These are phyloP conservation scores for Linum lewisii DNA, from an alignment of 345 rosid genomes.

Conservation along the genomic window DNA sequence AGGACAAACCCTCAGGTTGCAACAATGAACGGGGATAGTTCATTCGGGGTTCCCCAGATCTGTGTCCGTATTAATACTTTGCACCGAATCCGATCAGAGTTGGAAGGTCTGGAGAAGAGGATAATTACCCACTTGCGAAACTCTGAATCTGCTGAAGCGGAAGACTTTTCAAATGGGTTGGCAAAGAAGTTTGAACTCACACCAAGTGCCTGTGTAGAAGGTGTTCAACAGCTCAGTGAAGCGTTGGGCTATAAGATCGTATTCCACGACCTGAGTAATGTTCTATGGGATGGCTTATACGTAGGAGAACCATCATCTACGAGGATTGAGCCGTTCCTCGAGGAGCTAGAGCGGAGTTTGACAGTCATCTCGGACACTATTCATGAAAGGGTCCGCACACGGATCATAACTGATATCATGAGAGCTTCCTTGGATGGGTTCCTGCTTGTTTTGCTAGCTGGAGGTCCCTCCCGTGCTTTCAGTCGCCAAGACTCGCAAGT, in stretches of 20 bases:
- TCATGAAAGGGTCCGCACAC: conserved; percentile 73
- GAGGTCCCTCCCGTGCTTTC: conserved; percentile 88
- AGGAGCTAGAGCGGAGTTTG: conserved; percentile 64
- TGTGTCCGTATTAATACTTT: conserved; percentile 75
- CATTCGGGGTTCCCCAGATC: conserved; percentile 62
- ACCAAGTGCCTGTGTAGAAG: conserved; percentile 76
- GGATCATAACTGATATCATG: conserved; percentile 73
- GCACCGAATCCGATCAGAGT: conserved; percentile 64
- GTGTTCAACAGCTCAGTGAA: conserved; percentile 83
- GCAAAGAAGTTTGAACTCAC: conserved; percentile 79
- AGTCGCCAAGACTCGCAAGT: conserved; percentile 58
- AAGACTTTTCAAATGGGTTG: conserved; percentile 77
- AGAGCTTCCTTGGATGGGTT: conserved; percentile 88
- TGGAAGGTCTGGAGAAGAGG: conserved; percentile 73
- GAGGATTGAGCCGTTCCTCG: conserved; percentile 65
- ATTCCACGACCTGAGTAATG: conserved; percentile 73
- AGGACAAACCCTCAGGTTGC: conserved; percentile 62
- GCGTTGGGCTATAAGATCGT: conserved; percentile 68
- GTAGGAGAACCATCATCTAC: conserved; percentile 66
- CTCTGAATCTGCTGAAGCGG: conserved; percentile 77
- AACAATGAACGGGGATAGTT: conserved; percentile 46
- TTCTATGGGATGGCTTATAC: conserved; percentile 85
- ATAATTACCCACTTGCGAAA: conserved; percentile 84
- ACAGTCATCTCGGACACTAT: conserved; percentile 53
- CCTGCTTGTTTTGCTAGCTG: conserved; percentile 82